phyloP scores from a whole-genome alignment of 2,329 filamentous ascomycete species.

The Xylaria arbuscula region DNA sequence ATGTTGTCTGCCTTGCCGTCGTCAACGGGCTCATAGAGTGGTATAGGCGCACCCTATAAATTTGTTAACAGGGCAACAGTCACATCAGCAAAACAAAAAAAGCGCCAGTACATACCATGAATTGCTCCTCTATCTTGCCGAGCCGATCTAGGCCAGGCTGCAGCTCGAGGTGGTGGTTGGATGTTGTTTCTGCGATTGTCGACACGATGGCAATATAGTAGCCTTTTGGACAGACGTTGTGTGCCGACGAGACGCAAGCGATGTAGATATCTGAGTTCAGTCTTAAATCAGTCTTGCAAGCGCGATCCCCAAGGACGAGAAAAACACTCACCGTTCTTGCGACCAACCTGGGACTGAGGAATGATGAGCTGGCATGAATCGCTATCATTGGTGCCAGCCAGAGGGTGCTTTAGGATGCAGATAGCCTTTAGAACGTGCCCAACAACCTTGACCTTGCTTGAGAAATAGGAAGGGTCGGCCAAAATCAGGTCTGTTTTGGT shows the following conservation, averaged over 20 bases:
- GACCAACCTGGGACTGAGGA: slow-evolving; percentile 94
- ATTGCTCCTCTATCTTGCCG: slow-evolving; percentile 94
- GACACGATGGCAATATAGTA: slow-evolving; percentile 99
- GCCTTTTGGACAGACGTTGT: slow-evolving; percentile 98
- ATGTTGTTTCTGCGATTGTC: slow-evolving; percentile 90
- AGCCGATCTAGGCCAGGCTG: slow-evolving; percentile 92
- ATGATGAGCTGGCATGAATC: slow-evolving; percentile 97
- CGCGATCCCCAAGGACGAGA: not conserved
- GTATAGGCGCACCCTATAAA: slow-evolving; percentile 78
- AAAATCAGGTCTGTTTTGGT: slow-evolving; percentile 97
- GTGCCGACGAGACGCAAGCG: slow-evolving; percentile 91
- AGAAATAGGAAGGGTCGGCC: slow-evolving; percentile 97
- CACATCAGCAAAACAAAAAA: not conserved
- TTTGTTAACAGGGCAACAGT: slow-evolving; percentile 18
- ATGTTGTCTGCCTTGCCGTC: slow-evolving; percentile 88
- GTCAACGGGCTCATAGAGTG: slow-evolving; percentile 90
- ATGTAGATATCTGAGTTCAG: slow-evolving; percentile 76
- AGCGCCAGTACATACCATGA: slow-evolving; percentile 73
- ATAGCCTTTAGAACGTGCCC: slow-evolving; percentile 96
- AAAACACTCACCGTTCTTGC: slow-evolving; percentile 82
- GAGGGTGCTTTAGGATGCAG: slow-evolving; percentile 95
- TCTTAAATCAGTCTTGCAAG: slow-evolving; percentile 29
- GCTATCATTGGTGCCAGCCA: slow-evolving; percentile 86
- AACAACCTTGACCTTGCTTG: slow-evolving; percentile 84
- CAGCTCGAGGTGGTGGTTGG: slow-evolving; percentile 96